These are phyloP conservation scores for Thermothielavioides terrestris DNA, from an alignment of 495 filamentous ascomycete genomes.

Conservation along the genomic window DNA sequence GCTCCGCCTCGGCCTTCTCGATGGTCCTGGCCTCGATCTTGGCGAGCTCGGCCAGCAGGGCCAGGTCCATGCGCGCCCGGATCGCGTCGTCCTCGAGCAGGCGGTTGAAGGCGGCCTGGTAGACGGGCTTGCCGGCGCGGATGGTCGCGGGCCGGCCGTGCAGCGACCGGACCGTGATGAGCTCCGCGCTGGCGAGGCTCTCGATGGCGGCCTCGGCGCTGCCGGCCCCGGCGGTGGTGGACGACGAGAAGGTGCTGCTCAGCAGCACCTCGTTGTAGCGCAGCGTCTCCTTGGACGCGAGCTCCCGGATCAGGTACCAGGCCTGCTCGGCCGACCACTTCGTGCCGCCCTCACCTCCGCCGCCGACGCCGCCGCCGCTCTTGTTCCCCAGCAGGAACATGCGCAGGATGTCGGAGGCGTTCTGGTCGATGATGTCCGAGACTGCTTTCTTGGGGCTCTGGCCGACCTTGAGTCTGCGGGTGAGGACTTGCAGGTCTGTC, in stretches of 20 bases:
- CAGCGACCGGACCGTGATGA: constrained; percentile 65
- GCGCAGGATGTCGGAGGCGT: constrained; percentile 82
- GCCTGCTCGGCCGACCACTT: constrained; percentile 78
- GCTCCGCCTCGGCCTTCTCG: constrained; percentile 70
- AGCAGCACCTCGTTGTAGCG: constrained; percentile 79
- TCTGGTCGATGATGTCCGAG: constrained; percentile 77
- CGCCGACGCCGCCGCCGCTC: constrained; percentile 8
- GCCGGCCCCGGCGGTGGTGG: constrained; percentile 30
- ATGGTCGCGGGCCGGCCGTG: constrained; percentile 71
- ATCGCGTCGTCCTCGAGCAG: constrained; percentile 66
- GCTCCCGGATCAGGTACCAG: constrained; percentile 73
- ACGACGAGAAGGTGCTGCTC: constrained; percentile 57
- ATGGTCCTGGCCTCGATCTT: constrained; percentile 67
- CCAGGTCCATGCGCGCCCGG: constrained; percentile 63
- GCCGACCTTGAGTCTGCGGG: constrained; percentile 80
- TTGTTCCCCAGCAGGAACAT: constrained; percentile 66
- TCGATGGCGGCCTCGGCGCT: constrained; percentile 64
- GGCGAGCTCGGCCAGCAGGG: constrained; percentile 54
- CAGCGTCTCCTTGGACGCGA: constrained; percentile 53
- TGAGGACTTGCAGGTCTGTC: constrained; percentile 88
- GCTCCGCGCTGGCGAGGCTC: constrained; percentile 75
- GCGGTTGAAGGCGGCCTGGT: constrained; percentile 67
- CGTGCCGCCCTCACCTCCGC: constrained; percentile 35
- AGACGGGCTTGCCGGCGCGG: constrained; percentile 78
- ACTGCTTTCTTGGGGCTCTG: constrained; percentile 82